These are phyloP conservation scores for Ehretia macrophylla DNA, from an alignment of 257 asterid genomes.

Conservation along the genomic window DNA sequence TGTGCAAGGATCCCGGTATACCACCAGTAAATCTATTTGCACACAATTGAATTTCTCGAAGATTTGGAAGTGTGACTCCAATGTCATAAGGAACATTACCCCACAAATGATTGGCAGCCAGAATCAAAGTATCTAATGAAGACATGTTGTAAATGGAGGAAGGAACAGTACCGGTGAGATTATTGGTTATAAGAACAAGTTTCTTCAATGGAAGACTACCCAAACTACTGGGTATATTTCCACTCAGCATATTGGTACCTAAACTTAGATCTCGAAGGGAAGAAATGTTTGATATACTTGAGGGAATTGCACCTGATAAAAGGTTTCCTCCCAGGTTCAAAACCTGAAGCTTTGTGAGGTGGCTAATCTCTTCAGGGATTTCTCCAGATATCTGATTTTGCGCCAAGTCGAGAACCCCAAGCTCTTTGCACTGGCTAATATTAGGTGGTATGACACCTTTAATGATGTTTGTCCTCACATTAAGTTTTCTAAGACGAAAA, in stretches of 20 bases:
- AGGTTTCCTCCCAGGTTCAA: constrained; percentile 22
- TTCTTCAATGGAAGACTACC: constrained; percentile 8
- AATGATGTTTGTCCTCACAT: constrained; percentile 17
- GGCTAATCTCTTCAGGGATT: constrained; percentile 15
- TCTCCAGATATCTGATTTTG: constrained; percentile 13
- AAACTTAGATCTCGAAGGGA: constrained; percentile 11
- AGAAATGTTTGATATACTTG: constrained; percentile 19
- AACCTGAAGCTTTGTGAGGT: constrained; percentile 9
- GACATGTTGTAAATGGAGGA: constrained; percentile 19
- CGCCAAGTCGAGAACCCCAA: constrained; percentile 14
- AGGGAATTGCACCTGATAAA: constrained; percentile 32
- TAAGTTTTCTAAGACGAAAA: constrained; percentile 20
- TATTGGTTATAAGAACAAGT: constrained; percentile 9
- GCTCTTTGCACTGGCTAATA: constrained; percentile 19
- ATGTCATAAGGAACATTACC: constrained; percentile 21
- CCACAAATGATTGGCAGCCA: constrained; percentile 10
- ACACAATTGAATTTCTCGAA: constrained; percentile 25
- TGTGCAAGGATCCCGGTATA: constrained; percentile 55
- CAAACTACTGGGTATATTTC: constrained; percentile 17
- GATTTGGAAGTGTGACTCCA: constrained; percentile 25
- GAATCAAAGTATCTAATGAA: constrained; percentile 4
- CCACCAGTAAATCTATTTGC: constrained; percentile 50
- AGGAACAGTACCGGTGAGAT: constrained; percentile 19
- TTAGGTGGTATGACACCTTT: constrained; percentile 34
- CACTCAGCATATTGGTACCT: constrained; percentile 6